A percentile compares a stretch with the other conserved stretches of the same genome.
Conservation (phyloP, 805 yeast genomes). For the Barnettozyma botsteinii region DNA sequence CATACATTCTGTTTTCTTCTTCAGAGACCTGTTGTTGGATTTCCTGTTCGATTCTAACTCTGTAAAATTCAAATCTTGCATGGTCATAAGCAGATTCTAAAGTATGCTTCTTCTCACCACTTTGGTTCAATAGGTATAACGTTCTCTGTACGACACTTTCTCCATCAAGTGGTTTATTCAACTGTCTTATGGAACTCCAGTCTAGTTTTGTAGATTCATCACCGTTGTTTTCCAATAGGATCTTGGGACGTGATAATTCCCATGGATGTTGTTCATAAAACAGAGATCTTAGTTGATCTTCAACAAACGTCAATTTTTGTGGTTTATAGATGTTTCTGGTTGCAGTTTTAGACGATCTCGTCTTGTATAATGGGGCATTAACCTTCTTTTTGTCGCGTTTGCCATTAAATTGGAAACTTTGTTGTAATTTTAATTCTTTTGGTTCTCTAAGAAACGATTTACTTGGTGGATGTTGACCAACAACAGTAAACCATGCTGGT, state of each 20-base stretch:
- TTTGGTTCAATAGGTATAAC: slow-evolving; percentile 42
- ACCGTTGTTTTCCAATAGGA: slow-evolving; percentile 70
- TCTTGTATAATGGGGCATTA: slow-evolving; percentile 27
- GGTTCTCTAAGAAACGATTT: slow-evolving; percentile 39
- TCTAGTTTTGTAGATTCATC: slow-evolving; percentile 48
- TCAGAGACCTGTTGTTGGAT: slow-evolving; percentile 60
- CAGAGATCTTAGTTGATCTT: slow-evolving; percentile 75
- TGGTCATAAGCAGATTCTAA: slow-evolving; percentile 68
- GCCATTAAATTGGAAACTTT: slow-evolving; percentile 11
- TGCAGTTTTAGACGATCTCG: slow-evolving; percentile 20
- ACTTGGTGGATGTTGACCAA: slow-evolving; percentile 77
- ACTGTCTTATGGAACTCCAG: slow-evolving; percentile 77
- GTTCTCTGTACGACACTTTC: slow-evolving; percentile 82
- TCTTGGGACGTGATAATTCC: slow-evolving; percentile 91
- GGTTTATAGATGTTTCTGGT: slow-evolving; percentile 14
- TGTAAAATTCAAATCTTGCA: slow-evolving; percentile 84
- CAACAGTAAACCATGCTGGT: slow-evolving; percentile 89
- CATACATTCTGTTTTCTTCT: slow-evolving; percentile 85
- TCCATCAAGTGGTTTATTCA: slow-evolving; percentile 74
- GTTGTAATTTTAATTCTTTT: slow-evolving; percentile 14
- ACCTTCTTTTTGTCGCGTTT: slow-evolving; percentile 1
- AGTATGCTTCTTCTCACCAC: slow-evolving; percentile 24
- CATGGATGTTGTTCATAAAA: slow-evolving; percentile 96
- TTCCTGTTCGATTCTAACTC: slow-evolving; percentile 79
- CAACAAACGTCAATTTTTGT: slow-evolving; percentile 29